Percentiles rank a stretch among this genome's conserved stretches.
These are phyloP conservation scores for Bipolaris sorokiniana DNA, from an alignment of 2,329 filamentous ascomycete genomes.

Conservation along the genomic window DNA sequence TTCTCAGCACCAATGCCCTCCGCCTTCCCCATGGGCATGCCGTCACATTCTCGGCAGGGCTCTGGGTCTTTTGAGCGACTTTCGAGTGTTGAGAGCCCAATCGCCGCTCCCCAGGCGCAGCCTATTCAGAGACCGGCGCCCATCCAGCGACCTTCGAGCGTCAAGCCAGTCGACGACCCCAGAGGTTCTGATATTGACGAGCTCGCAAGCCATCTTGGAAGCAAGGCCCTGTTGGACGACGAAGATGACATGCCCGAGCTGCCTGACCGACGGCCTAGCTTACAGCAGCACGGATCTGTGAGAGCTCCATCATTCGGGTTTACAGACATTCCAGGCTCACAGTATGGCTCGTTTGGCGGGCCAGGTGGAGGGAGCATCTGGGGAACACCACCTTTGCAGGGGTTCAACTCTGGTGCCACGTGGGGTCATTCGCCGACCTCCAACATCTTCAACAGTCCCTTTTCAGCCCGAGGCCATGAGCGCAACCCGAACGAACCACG, in stretches of 20 bases:
- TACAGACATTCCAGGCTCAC: constrained; percentile 39
- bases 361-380: constrained; percentile 48
- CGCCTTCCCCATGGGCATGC: constrained; percentile 50
- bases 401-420: constrained; percentile 46
- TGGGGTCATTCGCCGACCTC: constrained; percentile 52
- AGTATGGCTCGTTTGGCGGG: constrained; percentile 43
- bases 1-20: constrained; percentile 44
- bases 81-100: constrained; percentile 63
- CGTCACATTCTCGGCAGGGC: constrained; percentile 75
- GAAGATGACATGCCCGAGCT: constrained; percentile 63
- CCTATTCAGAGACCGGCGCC: constrained; percentile 83
- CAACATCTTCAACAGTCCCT: constrained; percentile 41
- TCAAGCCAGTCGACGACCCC: constrained; percentile 60
- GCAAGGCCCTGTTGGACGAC: constrained; percentile 81
- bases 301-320: constrained; percentile 44
- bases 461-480: constrained; percentile 37
- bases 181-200: constrained; percentile 66
- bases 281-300: constrained; percentile 43
- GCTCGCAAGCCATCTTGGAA: constrained; percentile 80
- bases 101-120: constrained; percentile 61
- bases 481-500: constrained; percentile 38
- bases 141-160: constrained; percentile 85
- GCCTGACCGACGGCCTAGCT: constrained; percentile 57
- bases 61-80: constrained; percentile 67
- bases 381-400: constrained; percentile 51